Percentiles rank a stretch among this genome's conserved stretches.
These are phyloP conservation scores for Podosphaera fusca DNA, from an alignment of 2,329 filamentous ascomycete species.

Conservation along the genomic window DNA sequence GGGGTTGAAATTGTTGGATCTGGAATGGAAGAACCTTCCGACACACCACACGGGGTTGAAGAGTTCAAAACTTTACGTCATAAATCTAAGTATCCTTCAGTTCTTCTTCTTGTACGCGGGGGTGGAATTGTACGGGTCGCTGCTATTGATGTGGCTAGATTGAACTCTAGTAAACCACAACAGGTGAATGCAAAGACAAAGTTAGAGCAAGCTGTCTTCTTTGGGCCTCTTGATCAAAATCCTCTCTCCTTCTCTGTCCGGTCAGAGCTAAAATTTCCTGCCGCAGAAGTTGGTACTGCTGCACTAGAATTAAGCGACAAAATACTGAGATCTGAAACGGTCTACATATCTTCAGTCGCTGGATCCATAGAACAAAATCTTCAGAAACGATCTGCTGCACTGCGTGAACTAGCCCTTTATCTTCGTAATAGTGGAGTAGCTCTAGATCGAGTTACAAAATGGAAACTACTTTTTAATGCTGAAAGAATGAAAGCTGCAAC, in stretches of 20 bases:
- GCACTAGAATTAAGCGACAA: conserved; percentile 59
- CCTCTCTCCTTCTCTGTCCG: conserved; percentile 65
- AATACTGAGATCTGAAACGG: conserved; percentile 54
- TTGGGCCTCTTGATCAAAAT: conserved; percentile 58
- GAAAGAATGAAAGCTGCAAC: conserved; percentile 71
- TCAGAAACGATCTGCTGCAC: conserved; percentile 43
- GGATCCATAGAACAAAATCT: conserved; percentile 67
- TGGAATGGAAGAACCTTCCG: conserved; percentile 35
- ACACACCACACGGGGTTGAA: conserved; percentile 19
- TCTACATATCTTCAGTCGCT: conserved; percentile 48
- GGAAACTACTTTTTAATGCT: conserved; percentile 68
- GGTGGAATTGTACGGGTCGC: conserved; percentile 36
- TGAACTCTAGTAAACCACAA: conserved; percentile 32
- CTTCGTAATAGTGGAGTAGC: conserved; percentile 41
- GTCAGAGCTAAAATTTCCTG: conserved; percentile 40
- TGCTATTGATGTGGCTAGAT: conserved; percentile 33
- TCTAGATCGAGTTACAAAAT: conserved; percentile 45
- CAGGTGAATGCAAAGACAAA: conserved; percentile 65
- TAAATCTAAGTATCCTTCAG: conserved; percentile 36
- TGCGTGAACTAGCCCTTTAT: conserved; percentile 53
- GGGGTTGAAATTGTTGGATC: conserved; percentile 40
- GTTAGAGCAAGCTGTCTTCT: conserved; percentile 87
- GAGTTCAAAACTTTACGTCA: conserved; percentile 27
- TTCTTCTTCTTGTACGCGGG: conserved; percentile 38
- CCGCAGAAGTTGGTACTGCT: conserved; percentile 50